A percentile compares a stretch with the other conserved stretches of the same genome.
Evolutionary conservation across 345 rosid species (phyloP).

Genomic region (Durio zibethinus): DNA sequence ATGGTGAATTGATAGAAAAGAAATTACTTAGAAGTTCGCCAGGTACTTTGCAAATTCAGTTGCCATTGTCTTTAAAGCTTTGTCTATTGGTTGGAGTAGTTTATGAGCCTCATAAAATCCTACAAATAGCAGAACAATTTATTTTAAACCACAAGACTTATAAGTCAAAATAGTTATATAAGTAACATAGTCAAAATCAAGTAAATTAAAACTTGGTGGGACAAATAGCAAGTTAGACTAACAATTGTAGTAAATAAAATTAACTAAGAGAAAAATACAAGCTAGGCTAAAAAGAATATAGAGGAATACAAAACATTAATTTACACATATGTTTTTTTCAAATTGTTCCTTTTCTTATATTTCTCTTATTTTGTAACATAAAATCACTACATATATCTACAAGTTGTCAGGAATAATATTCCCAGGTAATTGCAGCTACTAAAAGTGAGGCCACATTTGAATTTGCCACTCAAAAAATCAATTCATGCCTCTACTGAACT

Average conservation of each 20-base stretch:
- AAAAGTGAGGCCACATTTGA: neutral
- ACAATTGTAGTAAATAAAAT: neutral
- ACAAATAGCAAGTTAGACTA: neutral
- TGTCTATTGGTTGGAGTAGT: slow-evolving; percentile 86
- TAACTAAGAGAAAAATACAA: neutral
- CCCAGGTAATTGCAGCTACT: neutral
- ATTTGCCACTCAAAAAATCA: neutral
- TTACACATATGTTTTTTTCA: neutral
- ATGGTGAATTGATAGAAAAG: slow-evolving; percentile 7
- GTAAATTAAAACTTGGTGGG: neutral
- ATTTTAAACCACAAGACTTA: neutral
- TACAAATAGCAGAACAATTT: neutral
- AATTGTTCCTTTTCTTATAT: neutral
- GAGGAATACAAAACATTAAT: neutral
- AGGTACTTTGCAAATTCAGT: slow-evolving; percentile 95
- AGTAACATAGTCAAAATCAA: neutral
- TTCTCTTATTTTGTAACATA: neutral
- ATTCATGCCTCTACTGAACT: too few species aligned
- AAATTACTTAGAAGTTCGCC: slow-evolving; percentile 35
- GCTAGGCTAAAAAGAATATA: neutral
- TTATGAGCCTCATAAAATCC: slow-evolving; percentile 76
- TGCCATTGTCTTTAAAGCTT: slow-evolving; percentile 84
- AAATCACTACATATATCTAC: neutral
- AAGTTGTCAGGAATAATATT: neutral
- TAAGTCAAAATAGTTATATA: neutral